These are phyloP conservation scores for Tetracladium setigerum DNA, from an alignment of 495 filamentous ascomycete species.

Conservation along the genomic window DNA sequence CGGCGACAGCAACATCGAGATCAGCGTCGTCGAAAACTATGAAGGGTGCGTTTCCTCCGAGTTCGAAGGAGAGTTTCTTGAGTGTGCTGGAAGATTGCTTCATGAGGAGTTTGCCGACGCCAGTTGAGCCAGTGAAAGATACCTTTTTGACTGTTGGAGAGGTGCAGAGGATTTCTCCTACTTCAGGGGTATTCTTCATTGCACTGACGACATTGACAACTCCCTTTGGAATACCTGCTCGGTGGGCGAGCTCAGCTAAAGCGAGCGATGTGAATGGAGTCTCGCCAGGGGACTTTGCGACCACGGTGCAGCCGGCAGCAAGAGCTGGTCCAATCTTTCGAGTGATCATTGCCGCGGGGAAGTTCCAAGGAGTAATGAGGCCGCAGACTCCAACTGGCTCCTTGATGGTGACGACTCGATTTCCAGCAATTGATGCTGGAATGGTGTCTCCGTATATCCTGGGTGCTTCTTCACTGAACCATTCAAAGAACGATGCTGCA, in stretches of 20 bases:
- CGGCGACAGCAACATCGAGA: conserved; percentile 66
- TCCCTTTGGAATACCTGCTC: conserved; percentile 78
- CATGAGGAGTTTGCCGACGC: conserved; percentile 83
- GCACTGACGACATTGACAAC: conserved; percentile 79
- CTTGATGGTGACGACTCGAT: conserved; percentile 71
- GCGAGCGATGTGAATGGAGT: conserved; percentile 81
- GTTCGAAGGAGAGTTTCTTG: conserved; percentile 81
- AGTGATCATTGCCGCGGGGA: conserved; percentile 89
- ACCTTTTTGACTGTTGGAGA: conserved; percentile 70
- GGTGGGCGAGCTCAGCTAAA: conserved; percentile 70
- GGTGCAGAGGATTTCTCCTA: conserved; percentile 67
- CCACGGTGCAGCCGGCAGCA: conserved; percentile 77
- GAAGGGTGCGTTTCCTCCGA: conserved; percentile 88
- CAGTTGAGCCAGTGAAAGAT: conserved; percentile 83
- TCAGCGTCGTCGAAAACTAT: conserved; percentile 92
- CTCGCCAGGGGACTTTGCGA: conserved; percentile 77
- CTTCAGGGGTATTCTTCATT: conserved; percentile 58
- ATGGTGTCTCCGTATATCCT: conserved; percentile 72
- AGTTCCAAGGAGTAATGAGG: conserved; percentile 96
- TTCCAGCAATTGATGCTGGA: conserved; percentile 56
- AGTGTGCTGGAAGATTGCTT: conserved; percentile 71
- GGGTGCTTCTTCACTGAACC: conserved; percentile 74
- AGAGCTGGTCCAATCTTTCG: conserved; percentile 81
- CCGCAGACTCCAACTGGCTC: conserved; percentile 92
- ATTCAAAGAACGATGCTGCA: conserved; percentile 73